Evolutionary conservation across 768 basidiomycete genomes (phyloP).

Genomic region (Psilocybe tampanensis): DNA sequence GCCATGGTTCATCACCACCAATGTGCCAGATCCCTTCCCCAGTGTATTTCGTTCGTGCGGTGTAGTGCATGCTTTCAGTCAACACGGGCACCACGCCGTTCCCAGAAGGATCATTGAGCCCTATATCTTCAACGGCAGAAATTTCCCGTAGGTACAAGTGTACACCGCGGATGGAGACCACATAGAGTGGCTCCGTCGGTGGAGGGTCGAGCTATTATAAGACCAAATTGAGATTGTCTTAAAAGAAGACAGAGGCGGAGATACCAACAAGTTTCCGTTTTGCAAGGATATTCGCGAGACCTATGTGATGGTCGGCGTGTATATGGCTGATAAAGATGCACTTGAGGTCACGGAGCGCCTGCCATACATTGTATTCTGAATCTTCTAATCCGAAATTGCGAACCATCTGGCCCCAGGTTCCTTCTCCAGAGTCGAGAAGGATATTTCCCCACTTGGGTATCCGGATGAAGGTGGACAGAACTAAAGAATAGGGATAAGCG

Average conservation of each 20-base stretch:
- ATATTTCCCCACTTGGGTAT: constrained; percentile 75
- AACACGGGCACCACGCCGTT: constrained; percentile 59
- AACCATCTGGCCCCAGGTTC: constrained; percentile 87
- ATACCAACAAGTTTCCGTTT: constrained; percentile 63
- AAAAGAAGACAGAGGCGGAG: not conserved
- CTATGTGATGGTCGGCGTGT: constrained; percentile 93
- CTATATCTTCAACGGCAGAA: constrained; percentile 71
- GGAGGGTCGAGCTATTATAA: constrained; percentile 62
- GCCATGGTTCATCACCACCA: constrained; percentile 47
- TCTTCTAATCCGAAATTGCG: constrained; percentile 68
- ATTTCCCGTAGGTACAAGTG: constrained; percentile 75
- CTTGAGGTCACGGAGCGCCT: constrained; percentile 68
- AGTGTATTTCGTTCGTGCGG: constrained; percentile 35
- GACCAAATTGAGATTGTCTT: not conserved
- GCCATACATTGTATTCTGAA: constrained; percentile 45
- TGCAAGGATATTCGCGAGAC: constrained; percentile 71
- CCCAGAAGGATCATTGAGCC: constrained; percentile 48
- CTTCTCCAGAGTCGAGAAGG: constrained; percentile 90
- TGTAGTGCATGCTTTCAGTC: constrained; percentile 57
- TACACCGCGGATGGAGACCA: constrained; percentile 61
- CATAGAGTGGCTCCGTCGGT: constrained; percentile 63
- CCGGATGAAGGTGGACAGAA: constrained; percentile 75
- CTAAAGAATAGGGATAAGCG: constrained; percentile 33
- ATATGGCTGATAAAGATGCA: constrained; percentile 89
- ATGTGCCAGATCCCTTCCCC: constrained; percentile 43